Evolutionary conservation across 192 early-diverging fungal species (phyloP).

Genomic region (Funneliformis mosseae): DNA sequence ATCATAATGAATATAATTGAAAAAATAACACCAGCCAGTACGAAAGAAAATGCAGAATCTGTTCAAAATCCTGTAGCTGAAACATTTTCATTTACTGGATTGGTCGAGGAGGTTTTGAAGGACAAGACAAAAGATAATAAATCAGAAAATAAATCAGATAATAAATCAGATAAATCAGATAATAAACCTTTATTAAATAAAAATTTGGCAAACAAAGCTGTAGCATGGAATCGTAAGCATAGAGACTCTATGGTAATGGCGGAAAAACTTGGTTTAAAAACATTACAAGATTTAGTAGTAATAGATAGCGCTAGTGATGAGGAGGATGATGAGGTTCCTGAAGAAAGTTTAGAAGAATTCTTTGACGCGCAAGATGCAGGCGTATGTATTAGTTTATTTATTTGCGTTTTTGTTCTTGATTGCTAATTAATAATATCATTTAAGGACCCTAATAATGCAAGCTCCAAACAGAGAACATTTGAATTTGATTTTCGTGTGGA

Average conservation of each 20-base stretch:
- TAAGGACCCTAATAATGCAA: conserved; percentile 33
- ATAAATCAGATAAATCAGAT: too few species aligned
- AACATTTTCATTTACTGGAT: background rate
- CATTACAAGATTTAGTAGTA: conserved; percentile 28
- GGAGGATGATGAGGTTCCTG: conserved; percentile 40
- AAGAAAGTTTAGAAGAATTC: conserved; percentile 44
- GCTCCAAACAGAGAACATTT: conserved; percentile 50
- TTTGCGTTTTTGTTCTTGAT: background rate
- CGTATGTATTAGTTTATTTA: background rate
- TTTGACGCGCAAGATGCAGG: conserved; percentile 58
- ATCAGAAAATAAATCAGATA: background rate
- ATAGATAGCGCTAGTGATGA: conserved; percentile 42
- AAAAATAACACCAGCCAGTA: conserved; percentile 55
- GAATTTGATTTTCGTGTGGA: conserved; percentile 69
- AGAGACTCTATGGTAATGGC: conserved; percentile 28
- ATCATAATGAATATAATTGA: conserved; percentile 82
- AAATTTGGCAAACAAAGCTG: background rate
- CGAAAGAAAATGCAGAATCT: conserved; percentile 28
- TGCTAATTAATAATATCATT: background rate
- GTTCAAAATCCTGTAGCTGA: background rate
- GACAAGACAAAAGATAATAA: background rate
- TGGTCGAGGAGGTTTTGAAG: background rate
- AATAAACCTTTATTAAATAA: background rate
- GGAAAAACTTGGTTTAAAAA: conserved; percentile 26
- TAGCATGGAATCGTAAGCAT: conserved; percentile 19